Percentiles rank a stretch among this genome's conserved stretches.
Conservation (phyloP, 441 rosid species). For the Croton laevigatus region DNA sequence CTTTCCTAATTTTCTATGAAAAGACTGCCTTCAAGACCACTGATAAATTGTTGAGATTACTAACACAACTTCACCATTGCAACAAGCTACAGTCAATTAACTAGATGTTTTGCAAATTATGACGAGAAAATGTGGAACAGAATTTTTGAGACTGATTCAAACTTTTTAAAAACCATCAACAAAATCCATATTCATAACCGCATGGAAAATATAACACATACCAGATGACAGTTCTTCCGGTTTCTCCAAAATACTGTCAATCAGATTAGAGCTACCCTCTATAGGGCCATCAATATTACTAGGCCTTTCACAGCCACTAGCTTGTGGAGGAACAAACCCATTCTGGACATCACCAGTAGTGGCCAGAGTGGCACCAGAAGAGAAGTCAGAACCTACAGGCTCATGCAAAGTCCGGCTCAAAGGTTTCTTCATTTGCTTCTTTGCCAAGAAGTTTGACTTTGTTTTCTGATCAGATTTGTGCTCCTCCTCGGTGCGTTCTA, state of each 20-base stretch:
- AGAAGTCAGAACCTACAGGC: constrained; percentile 44
- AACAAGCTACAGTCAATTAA: background rate
- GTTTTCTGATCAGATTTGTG: constrained; percentile 52
- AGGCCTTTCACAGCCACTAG: constrained; percentile 47
- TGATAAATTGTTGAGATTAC: background rate
- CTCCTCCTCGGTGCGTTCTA: constrained; percentile 57
- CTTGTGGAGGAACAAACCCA: constrained; percentile 39
- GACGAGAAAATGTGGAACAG: background rate
- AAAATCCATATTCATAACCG: background rate
- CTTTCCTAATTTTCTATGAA: background rate
- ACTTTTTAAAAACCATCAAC: background rate
- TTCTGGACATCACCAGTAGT: constrained; percentile 45
- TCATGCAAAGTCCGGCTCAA: constrained; percentile 42
- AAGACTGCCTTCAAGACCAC: background rate
- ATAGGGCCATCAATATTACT: constrained; percentile 37
- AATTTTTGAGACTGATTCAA: background rate
- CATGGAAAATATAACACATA: constrained; percentile 19
- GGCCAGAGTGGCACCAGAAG: constrained; percentile 50
- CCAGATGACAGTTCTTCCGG: constrained; percentile 67
- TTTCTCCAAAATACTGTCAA: constrained; percentile 53
- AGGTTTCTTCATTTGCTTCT: constrained; percentile 52
- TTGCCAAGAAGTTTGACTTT: constrained; percentile 43
- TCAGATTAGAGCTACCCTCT: constrained; percentile 42
- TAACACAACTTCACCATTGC: background rate
- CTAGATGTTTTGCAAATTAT: background rate